Base-by-base conservation (phyloP, 2,329 filamentous ascomycete genomes). In the Beauveria medogensis region DNA sequence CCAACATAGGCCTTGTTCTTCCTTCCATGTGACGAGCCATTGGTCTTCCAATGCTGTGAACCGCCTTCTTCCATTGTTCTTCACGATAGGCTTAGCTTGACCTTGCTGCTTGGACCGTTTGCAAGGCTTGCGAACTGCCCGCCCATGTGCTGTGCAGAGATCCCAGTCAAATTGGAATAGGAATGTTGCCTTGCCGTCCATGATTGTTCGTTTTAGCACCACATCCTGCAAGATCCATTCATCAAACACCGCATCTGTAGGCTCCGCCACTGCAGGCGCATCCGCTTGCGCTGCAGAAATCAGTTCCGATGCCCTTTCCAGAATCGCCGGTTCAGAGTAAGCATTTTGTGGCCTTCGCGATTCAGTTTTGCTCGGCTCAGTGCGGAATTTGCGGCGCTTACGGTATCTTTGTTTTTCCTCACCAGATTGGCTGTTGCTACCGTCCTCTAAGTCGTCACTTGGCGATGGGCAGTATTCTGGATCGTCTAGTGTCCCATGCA, bases 171-270 rank as follows among this genome's bases (percentile, higher is more conserved):
- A 30, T 1, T 30, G 28, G 28, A 30, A 30, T 1, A 30, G 28
- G 28, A 30, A 30, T 10, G 28, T 30, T 1, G 28, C 28, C 28
- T 30, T 30, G 28, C 28, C 28, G 8, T 10, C 9, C 28, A 30
- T 10, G 9, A 30, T 10, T 1, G 28, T 30, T 30, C 28, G 28
- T 30, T 30, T 10, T 1, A 30, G 28, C 9, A 30, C 28, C 9
- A 30, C 28, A 10, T 30, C 28, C 28, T 30, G 28, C 28, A 63
- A 47, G 41, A 62, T 43, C 54, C 46, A 64, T 58, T 64, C 55
- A 43, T 61, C 59, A 34, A 63, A 64, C 44, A 16, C 48, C 40
- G 40, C 40, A 34, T 53, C 24, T 12, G 14, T 47, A 7, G 57
- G 40, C 24, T 40, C 41, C 40, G 12, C 34, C 14, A 53, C 10